Base-by-base conservation (phyloP, 306 rosid genomes). In the Ceratonia siliqua region DNA sequence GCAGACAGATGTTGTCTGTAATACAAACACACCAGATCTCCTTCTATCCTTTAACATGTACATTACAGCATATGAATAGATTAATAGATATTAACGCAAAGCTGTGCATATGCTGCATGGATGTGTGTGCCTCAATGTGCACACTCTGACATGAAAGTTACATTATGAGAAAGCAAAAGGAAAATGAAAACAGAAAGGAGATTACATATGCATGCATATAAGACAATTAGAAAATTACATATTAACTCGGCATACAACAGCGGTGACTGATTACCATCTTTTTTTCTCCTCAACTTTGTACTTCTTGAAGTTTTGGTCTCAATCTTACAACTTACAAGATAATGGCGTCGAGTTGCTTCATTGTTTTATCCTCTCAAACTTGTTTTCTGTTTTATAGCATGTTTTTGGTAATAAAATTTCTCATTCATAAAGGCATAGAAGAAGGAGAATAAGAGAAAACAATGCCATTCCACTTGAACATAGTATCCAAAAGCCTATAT, bases 401-500 rank as follows among this genome's bases (percentile, higher is more conserved):
- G 22, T 9, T 49, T 30, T 12, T 36, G 59, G 58, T 20, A 30
- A 32, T 21, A 24, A 20, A 33, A 52, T 8, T 33, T 21, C 73
- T n/a, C 5, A 30, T 48, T 45, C 20, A 49, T 49, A 4, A 5
- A 68, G 58, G 39, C 7, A 18, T 30, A 67, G 57, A 13, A 28
- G 18, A 66, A 45, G 25, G 3, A 20, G 56, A 68, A 70, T 10
- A 36, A 20, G 27, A 28, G n/a, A 54, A 68, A 70, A 38, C 48
- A 70, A 8, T 10, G 35, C 39, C 66, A 54, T 10, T 41, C 72
- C 10, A 67, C 50, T 56, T 1, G 7, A 57, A 55, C 41, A 52
- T 12, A 64, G 27, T 4, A 35, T 22, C 42, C 24, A 81, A 61
- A 36, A 62, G 61, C 72, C 39, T 24, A 58, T 41, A 42, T 70